phyloP scores from a whole-genome alignment of 202 grass and related monocot species.

The Schoenoplectus tabernaemontani region DNA sequence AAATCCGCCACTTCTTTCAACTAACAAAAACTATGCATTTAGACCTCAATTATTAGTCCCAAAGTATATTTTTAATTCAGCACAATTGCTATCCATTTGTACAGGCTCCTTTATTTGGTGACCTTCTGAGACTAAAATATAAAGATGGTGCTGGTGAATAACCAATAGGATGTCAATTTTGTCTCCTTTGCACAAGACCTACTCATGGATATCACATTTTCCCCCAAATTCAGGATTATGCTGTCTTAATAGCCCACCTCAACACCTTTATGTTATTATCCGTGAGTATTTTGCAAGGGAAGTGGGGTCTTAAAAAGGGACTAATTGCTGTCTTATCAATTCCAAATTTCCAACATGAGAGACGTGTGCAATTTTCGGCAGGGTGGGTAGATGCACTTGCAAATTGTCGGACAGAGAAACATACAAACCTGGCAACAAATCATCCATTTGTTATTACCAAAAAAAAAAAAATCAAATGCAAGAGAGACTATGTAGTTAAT shows the following conservation, averaged over 20 bases:
- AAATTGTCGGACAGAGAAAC: conserved; percentile 11
- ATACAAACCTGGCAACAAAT: neutral
- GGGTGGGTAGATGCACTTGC: neutral
- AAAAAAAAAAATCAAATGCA: neutral
- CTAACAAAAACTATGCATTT: conserved; percentile 11
- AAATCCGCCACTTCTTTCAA: neutral
- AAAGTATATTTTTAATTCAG: neutral
- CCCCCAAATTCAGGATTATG: conserved; percentile 74
- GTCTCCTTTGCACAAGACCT: conserved; percentile 41
- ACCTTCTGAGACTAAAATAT: neutral
- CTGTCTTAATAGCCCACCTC: conserved; percentile 53
- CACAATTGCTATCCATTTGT: neutral
- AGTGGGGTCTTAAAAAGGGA: conserved; percentile 24
- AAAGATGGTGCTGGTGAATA: neutral
- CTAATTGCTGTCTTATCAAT: conserved; percentile 29
- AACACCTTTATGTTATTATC: conserved; percentile 41
- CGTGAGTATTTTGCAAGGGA: conserved; percentile 23
- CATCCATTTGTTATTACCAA: neutral
- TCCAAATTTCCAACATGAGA: conserved; percentile 13
- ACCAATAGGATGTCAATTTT: conserved; percentile 35
- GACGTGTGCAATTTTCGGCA: neutral
- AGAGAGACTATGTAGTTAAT: neutral
- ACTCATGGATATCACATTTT: conserved; percentile 43
- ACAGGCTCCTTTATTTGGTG: neutral
- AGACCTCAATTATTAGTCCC: conserved; percentile 1